Base-by-base conservation (phyloP, 768 basidiomycete species). In the Pseudohyphozyma bogoriensis region DNA sequence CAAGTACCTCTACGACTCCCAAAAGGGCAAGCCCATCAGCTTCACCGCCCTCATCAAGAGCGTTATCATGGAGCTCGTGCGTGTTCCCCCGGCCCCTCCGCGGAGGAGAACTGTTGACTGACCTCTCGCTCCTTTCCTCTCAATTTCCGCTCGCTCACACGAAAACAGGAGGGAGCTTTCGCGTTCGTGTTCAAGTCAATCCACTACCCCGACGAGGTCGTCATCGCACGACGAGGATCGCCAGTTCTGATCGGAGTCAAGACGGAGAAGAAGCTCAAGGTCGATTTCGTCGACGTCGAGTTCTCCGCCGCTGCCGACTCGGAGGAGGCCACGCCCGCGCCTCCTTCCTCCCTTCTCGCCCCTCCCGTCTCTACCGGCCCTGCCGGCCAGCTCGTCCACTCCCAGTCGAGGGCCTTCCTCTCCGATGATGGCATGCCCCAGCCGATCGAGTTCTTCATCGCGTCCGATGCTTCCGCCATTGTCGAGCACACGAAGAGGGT, bases 231-330 rank as follows among this genome's bases (percentile, higher is more conserved):
- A 69, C 87, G 95, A 71, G 95, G 95, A 68, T 96, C 93, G 18
- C 95, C 95, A 32, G 83, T 99, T 33, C 77, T 97, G 59, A 83
- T 99, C 71, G 95, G 95, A 77, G 93, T 99, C 72, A 97, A 97
- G 84, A 97, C 95, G 22, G 93, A 99, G 74, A 92, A 95, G 81
- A 97, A 97, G 76, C 82, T 99, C 71, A 99, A 99, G 79, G 93
- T 97, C 40, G 95, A 99, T 77, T 97, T 99, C 69, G 93, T 99
- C 50, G 95, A 97, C 76, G 95, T 99, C 58, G 92, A 97, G 74
- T 83, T 97, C 69, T 85, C 87, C 37, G 75, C 78, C 62, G 56
- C 62, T 15, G 57, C 56, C 44, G 65, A 66, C 24, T 51, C 58
- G 1, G 58, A 61, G 15, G n/a, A n/a, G 40, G 52, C 37, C 24